phyloP scores from a whole-genome alignment of 257 asterid genomes.

The Solanum phureja region DNA sequence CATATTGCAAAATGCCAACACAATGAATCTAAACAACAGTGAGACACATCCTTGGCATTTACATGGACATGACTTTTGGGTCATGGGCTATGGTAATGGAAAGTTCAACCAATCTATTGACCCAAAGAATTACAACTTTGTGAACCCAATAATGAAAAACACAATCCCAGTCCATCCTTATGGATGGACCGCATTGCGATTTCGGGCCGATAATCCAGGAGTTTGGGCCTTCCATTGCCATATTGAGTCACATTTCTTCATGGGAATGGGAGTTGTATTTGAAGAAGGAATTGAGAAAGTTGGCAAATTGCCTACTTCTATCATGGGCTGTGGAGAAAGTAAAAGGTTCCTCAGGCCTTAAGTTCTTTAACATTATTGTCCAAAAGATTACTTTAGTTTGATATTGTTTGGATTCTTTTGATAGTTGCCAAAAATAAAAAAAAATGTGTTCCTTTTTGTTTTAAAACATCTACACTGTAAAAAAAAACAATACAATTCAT shows the following conservation, averaged over 20 bases:
- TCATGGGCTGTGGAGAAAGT: constrained; percentile 82
- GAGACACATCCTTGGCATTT: constrained; percentile 99
- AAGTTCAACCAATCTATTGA: constrained; percentile 43
- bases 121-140: constrained; percentile 50
- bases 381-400: not conserved
- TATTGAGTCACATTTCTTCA: constrained; percentile 78
- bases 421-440: not conserved
- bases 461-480: not conserved
- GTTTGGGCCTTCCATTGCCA: constrained; percentile 98
- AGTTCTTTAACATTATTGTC: not conserved
- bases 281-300: constrained; percentile 72
- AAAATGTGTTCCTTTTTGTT: not conserved
- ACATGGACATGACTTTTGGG: constrained; percentile 97
- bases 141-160: constrained; percentile 80
- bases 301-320: constrained; percentile 59
- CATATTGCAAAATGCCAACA: constrained; percentile 71
- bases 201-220: constrained; percentile 82
- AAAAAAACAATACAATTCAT: not conserved
- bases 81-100: constrained; percentile 65
- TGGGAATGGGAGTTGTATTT: constrained; percentile 95
- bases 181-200: constrained; percentile 89
- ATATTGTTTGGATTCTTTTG: not conserved
- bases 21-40: constrained; percentile 45
- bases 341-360: constrained; percentile 34
- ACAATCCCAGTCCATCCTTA: constrained; percentile 77